Evolutionary conservation across 805 yeast species (phyloP), one percentile per base, ranked within the genome.

Genomic region (Candida fluviatilis): DNA sequence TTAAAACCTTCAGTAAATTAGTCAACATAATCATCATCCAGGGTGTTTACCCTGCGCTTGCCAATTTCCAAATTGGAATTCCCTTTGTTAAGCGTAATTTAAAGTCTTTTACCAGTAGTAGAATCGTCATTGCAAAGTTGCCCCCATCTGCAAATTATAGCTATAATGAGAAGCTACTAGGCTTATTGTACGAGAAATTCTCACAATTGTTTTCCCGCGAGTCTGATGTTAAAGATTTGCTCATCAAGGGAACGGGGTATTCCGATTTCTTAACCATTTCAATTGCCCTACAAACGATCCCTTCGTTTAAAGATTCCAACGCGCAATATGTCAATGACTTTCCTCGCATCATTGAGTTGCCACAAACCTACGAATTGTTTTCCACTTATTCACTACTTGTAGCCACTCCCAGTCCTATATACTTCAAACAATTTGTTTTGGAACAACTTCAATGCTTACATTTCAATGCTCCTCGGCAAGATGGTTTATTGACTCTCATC

Each of bases 401-500:
- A 4, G 11, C 33, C 14, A 66, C 78, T 0, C 63, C 73, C 0
- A 55, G 73, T 1, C 75, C 78, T 1, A 51, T 60, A 0, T 66
- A 64, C 55, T 78, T 78, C 49, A 69, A 71, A 34, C 46, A 46
- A 4, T 63, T 71, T 40, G 66, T 85, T 3, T 57, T 82, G 34
- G 42, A 59, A 0, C 65, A 71, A 34, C 64, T 91, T 3, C 73
- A 82, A 0, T 43, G 55, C 3, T 58, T 87, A 18, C 83, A 84
- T 1, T 54, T 76, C 15, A 57, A 69, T 31, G 71, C 95, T 17
- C 57, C 72, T 2, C 56, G 49, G 16, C 41, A 59, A 1, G 81
- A 83, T 50, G 97, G 98, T 0, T 78, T 93, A 2, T 60, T 75
- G 19, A 71, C 89, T 2, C 59, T 91, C 35, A 69, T 89, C 19